Evolutionary conservation across 495 filamentous ascomycete genomes (phyloP), one percentile per base, ranked within the genome.

Genomic region (Penicillium coprophilum): DNA sequence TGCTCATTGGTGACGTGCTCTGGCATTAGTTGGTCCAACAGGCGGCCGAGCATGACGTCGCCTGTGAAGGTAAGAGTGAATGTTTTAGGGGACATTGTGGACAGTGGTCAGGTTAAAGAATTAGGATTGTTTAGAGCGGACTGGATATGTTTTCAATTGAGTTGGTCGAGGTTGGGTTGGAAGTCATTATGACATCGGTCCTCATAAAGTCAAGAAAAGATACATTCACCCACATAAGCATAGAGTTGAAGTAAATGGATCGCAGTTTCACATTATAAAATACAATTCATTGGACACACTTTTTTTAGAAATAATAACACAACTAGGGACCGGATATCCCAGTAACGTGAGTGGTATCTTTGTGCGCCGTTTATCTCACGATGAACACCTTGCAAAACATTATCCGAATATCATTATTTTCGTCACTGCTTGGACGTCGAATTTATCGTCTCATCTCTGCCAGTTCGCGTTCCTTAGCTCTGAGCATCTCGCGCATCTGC

Each of bases 391-490:
- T 41, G 53, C 17, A 56, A 51, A 50, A 41, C 39, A 59, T 59
- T 59, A 53, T 49, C 30, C 30, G 47, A 36, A 60, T 53, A 46
- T 62, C 65, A 56, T 68, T 60, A 65, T 39, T 23, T 59, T 66
- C 66, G 56, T 68, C 51, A 66, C 54, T 48, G 50, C 44, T 47
- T 47, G 60, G 44, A 30, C 55, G 15, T 55, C 39, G 32, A 28
- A n/a, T 34, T 53, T 62, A 67, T 28, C 70, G 67, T 47, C 71
- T 79, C 60, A 91, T 68, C 61, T 87, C 87, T 24, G 87, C 87
- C 54, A 95, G 69, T 55, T 95, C 90, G 49, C 85, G 80, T 70
- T 96, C 90, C 66, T 90, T 93, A 21, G 83, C 84, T 19, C 82
- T 79, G 34, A 96, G 72, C 64, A 87, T 74, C 63, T 88, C 84